Conservation (phyloP, 257 asterid genomes). For the Nicotiana benthamiana region DNA sequence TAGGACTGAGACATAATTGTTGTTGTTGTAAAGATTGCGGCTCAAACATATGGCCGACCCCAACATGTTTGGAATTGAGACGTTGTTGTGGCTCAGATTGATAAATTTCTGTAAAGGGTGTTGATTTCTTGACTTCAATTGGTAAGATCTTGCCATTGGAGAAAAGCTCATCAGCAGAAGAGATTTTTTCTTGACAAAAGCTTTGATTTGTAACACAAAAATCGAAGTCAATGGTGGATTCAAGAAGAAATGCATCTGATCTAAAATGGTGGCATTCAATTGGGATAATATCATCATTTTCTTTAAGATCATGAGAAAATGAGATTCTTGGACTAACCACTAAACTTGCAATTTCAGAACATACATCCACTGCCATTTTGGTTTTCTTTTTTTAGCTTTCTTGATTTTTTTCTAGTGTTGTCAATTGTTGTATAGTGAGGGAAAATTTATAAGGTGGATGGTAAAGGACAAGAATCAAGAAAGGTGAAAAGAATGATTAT, state of each 20-base stretch:
- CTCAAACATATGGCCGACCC: too few species aligned
- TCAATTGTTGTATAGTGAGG: not conserved
- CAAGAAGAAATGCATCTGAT: conserved; percentile 35
- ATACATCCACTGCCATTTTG: conserved; percentile 61
- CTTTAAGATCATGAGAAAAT: conserved; percentile 59
- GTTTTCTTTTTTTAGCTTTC: not conserved
- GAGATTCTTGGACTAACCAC: conserved; percentile 63
- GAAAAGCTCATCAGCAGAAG: conserved; percentile 81
- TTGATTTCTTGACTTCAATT: conserved; percentile 34
- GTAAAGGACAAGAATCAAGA: not conserved
- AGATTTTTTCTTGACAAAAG: conserved; percentile 21
- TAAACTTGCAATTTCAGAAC: conserved; percentile 42
- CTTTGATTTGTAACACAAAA: conserved; percentile 31
- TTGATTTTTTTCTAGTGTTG: not conserved
- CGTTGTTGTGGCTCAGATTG: conserved; percentile 14
- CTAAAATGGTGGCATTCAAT: conserved; percentile 21
- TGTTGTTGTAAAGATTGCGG: too few species aligned
- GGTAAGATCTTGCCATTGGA: conserved; percentile 82
- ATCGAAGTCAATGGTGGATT: conserved; percentile 55
- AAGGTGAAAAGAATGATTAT: not conserved
- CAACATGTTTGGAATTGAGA: too few species aligned
- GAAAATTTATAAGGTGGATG: not conserved
- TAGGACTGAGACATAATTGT: too few species aligned
- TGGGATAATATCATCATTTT: conserved; percentile 42
- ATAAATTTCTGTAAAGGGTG: not conserved